phyloP scores from a whole-genome alignment of 441 rosid genomes.

The Populus hybrid region DNA sequence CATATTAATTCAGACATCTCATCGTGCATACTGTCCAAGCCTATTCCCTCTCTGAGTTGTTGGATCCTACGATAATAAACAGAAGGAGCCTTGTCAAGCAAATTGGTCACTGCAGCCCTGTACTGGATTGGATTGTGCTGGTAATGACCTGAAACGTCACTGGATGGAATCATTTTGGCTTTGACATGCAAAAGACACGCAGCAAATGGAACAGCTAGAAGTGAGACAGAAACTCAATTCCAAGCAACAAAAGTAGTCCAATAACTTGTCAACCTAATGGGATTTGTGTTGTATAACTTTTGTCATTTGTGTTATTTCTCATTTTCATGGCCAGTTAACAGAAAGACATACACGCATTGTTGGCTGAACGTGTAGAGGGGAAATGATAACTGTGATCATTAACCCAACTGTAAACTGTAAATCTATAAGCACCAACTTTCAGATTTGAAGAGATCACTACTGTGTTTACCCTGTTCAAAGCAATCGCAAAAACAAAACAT shows the following conservation, averaged over 20 bases:
- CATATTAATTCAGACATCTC: slow-evolving; percentile 78
- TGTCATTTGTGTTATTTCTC: background rate
- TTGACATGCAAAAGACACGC: background rate
- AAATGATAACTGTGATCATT: too few relatives aligned
- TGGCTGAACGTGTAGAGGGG: too few relatives aligned
- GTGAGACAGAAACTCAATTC: background rate
- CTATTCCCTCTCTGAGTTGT: slow-evolving; percentile 54
- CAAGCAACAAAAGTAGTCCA: background rate
- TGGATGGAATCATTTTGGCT: slow-evolving; percentile 12
- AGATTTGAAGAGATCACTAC: too few relatives aligned
- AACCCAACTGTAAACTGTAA: too few relatives aligned
- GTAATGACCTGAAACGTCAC: slow-evolving; percentile 69
- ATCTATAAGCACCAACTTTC: too few relatives aligned
- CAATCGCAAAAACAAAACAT: too few relatives aligned
- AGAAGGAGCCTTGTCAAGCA: slow-evolving; percentile 63
- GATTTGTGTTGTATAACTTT: background rate
- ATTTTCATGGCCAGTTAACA: background rate
- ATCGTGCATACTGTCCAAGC: slow-evolving; percentile 43
- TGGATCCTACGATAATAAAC: slow-evolving; percentile 55
- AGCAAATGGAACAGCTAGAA: background rate
- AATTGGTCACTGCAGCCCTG: slow-evolving; percentile 57
- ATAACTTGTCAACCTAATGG: background rate
- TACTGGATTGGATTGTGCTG: slow-evolving; percentile 71
- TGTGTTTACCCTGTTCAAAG: too few relatives aligned
- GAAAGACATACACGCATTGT: too few relatives aligned